Base-by-base conservation (phyloP, 768 basidiomycete genomes). In the Exsudoporus frostii region DNA sequence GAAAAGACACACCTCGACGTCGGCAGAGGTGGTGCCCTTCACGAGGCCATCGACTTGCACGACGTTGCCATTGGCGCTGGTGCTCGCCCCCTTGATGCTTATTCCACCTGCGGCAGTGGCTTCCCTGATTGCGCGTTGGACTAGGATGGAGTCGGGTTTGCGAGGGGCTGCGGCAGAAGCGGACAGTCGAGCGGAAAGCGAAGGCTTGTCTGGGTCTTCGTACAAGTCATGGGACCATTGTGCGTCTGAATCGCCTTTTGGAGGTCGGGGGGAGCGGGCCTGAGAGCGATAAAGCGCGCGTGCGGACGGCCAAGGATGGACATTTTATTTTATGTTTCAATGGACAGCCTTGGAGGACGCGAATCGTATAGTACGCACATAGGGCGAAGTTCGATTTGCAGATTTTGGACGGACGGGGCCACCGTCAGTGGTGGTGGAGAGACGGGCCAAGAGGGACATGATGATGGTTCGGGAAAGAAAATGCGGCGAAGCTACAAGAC, bases 21-120 rank as follows among this genome's bases (percentile, higher is more conserved):
- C 91, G 15, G 87, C 90, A 15, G 86, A 78, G 8, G 87, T 91
- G 24, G 91, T 92, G 2, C 90, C 91, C 11, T 72, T 71, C 10
- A 85, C 86, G 22, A 93, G 71, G 4, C 88, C 89, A 4, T 81
- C 75, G 22, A 93, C 85, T 65, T 90, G 82, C 0, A 93, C 83
- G 33, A 87, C 82, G 59, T 88, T 89, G 15, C 84, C 83, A 25
- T 62, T 66, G 37, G 77, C 71, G 25, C 68, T 59, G 1, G 73
- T 59, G 65, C 82, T 76, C 9, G 88, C 88, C 14, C 88, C 88
- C 67, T 88, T 88, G 71, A 90, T 89, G 29, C 75, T 77, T 14
- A 89, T 65, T 20, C 74, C 71, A 51, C 57, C 65, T 55, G 62
- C 60, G 51, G 57, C 70, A 0, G 78, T 78, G 30, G 83, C 85